phyloP scores from a whole-genome alignment of 768 basidiomycete species.

The Tulasnella sp. region DNA sequence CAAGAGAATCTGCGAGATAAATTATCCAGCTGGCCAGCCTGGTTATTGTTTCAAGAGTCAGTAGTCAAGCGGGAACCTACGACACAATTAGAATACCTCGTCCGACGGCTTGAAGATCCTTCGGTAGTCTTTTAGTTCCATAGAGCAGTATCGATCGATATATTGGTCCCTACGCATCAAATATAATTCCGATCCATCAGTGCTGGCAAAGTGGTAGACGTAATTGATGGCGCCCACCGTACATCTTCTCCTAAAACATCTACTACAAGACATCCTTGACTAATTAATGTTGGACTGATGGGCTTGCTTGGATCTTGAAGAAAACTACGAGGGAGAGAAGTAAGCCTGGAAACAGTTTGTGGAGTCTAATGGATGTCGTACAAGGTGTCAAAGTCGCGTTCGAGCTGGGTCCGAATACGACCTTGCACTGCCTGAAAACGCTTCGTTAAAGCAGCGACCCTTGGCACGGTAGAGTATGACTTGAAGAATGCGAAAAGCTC shows the following conservation, averaged over 20 bases:
- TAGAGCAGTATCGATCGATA: slow-evolving; percentile 78
- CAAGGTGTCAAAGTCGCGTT: slow-evolving; percentile 89
- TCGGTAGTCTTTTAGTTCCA: slow-evolving; percentile 91
- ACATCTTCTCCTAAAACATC: slow-evolving; percentile 85
- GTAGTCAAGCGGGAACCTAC: neutral
- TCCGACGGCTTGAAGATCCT: slow-evolving; percentile 89
- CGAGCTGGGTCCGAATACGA: slow-evolving; percentile 70
- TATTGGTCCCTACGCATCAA: slow-evolving; percentile 43
- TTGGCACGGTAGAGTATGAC: slow-evolving; percentile 64
- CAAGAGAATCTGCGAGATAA: slow-evolving; percentile 87
- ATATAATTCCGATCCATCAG: neutral
- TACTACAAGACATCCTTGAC: slow-evolving; percentile 79
- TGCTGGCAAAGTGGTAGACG: neutral
- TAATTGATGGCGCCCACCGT: slow-evolving; percentile 35
- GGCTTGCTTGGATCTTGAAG: slow-evolving; percentile 62
- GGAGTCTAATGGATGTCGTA: slow-evolving; percentile 37
- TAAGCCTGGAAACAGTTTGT: neutral
- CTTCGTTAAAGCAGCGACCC: slow-evolving; percentile 68
- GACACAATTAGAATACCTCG: slow-evolving; percentile 43
- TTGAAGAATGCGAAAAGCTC: slow-evolving; percentile 78
- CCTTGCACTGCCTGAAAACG: slow-evolving; percentile 76
- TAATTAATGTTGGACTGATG: slow-evolving; percentile 55
- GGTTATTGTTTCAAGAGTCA: neutral
- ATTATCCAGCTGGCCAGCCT: slow-evolving; percentile 90
- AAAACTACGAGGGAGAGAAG: slow-evolving; percentile 46